phyloP scores from a whole-genome alignment of 2,329 filamentous ascomycete genomes.

The Amylocarpus encephaloides region DNA sequence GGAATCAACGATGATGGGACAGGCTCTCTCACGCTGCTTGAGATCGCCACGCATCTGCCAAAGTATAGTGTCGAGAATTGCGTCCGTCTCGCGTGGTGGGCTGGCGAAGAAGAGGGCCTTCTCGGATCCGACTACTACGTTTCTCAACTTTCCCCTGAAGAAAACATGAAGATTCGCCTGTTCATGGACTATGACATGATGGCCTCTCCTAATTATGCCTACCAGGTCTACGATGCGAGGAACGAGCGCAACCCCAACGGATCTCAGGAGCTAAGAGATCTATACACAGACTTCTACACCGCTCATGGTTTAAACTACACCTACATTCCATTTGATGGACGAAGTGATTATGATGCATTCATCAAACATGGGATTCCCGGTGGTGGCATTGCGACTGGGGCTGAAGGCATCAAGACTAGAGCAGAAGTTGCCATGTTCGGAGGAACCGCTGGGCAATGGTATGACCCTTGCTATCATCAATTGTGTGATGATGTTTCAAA shows the following conservation, averaged over 20 bases:
- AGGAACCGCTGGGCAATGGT: constrained; percentile 54
- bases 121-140: constrained; percentile 58
- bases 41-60: constrained; percentile 52
- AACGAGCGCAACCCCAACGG: constrained; percentile 8
- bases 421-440: constrained; percentile 59
- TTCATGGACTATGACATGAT: constrained; percentile 68
- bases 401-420: constrained; percentile 67
- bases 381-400: constrained; percentile 70
- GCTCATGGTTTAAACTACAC: constrained; percentile 56
- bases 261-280: constrained; percentile 51
- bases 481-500: constrained; percentile 53
- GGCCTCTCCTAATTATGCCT: constrained; percentile 56
- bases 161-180: constrained; percentile 54
- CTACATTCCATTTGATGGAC: constrained; percentile 68
- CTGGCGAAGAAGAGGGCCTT: constrained; percentile 58
- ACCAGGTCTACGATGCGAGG: constrained; percentile 56
- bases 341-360: constrained; percentile 74
- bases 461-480: constrained; percentile 55
- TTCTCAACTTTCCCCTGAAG: constrained; percentile 42
- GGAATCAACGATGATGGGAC: constrained; percentile 35
- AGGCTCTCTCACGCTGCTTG: constrained; percentile 43
- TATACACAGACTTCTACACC: constrained; percentile 52
- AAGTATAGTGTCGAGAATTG: constrained; percentile 55
- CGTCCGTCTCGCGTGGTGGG: constrained; percentile 62
- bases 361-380: constrained; percentile 64